Evolutionary conservation across 202 grass and related monocot genomes (phyloP).

Genomic region (Setaria viridis): DNA sequence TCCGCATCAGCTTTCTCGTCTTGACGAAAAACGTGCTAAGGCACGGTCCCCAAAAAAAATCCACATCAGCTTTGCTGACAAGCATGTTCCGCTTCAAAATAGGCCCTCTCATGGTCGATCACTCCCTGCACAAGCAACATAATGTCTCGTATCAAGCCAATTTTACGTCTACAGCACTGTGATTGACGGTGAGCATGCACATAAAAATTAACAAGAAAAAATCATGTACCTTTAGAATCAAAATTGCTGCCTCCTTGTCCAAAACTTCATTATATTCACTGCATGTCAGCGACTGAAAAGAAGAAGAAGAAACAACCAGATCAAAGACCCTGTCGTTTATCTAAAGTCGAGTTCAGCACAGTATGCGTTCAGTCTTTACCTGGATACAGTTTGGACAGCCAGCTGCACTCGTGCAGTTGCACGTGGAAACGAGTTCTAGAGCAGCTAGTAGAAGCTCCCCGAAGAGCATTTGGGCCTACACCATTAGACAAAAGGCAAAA

Average conservation of each 20-base stretch:
- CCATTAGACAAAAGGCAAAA: slow-evolving; percentile 17
- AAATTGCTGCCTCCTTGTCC: slow-evolving; percentile 75
- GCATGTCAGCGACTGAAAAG: slow-evolving; percentile 70
- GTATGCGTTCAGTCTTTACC: slow-evolving; percentile 40
- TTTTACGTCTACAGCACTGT: not conserved
- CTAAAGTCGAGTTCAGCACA: not conserved
- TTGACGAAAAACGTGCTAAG: no score
- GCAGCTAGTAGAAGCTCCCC: slow-evolving; percentile 73
- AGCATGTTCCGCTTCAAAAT: slow-evolving; percentile 51
- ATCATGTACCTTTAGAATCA: slow-evolving; percentile 68
- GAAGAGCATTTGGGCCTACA: slow-evolving; percentile 70
- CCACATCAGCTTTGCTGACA: slow-evolving; percentile 28
- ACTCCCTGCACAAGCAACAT: slow-evolving; percentile 45
- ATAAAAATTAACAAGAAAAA: not conserved
- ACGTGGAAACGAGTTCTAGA: slow-evolving; percentile 71
- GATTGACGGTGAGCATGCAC: not conserved
- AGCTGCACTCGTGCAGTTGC: slow-evolving; percentile 53
- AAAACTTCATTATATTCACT: slow-evolving; percentile 89
- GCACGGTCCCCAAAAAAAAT: no score
- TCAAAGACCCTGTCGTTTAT: not conserved
- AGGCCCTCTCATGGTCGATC: slow-evolving; percentile 61
- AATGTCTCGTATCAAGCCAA: slow-evolving; percentile 4
- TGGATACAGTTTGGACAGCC: slow-evolving; percentile 92
- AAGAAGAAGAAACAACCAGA: not conserved
- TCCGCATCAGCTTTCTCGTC: no score